Percentiles rank a stretch among this genome's conserved stretches.
Conservation (phyloP, 768 basidiomycete genomes). For the Fomitopsis serialis region DNA sequence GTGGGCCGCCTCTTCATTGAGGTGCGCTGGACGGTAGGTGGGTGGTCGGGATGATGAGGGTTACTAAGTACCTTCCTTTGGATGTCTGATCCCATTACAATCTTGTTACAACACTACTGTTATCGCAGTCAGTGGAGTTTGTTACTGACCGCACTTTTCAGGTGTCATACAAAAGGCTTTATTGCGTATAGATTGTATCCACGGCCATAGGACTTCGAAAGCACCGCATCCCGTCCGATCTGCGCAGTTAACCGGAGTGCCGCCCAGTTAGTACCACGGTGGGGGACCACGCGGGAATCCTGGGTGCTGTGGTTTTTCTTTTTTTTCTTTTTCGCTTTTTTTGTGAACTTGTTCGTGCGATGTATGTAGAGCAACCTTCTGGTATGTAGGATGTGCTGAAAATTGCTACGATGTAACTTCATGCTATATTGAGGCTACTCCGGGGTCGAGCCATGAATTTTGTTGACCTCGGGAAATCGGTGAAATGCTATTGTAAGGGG, state of each 20-base stretch:
- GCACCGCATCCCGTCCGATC: constrained; percentile 56
- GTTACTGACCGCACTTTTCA: not conserved
- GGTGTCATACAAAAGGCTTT: not conserved
- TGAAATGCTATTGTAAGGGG: not conserved
- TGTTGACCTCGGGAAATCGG: not conserved
- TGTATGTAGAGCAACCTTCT: too few relatives aligned
- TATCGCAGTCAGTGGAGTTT: too few relatives aligned
- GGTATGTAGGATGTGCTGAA: too few relatives aligned
- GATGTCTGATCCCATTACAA: constrained; percentile 75
- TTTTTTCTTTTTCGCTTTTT: constrained; percentile 6
- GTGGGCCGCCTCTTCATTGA: constrained; percentile 60
- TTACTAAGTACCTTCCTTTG: constrained; percentile 73
- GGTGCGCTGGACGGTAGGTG: constrained; percentile 72
- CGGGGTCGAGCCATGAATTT: too few relatives aligned
- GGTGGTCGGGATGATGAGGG: constrained; percentile 71
- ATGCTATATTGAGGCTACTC: too few relatives aligned
- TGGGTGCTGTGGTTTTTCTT: constrained; percentile 38
- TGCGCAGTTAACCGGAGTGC: constrained; percentile 61
- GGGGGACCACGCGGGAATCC: constrained; percentile 56
- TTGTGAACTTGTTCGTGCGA: too few relatives aligned
- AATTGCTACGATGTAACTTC: too few relatives aligned
- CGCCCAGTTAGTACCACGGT: constrained; percentile 61
- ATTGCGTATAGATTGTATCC: constrained; percentile 11
- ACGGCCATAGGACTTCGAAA: constrained; percentile 35
- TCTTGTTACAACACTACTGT: not conserved